Evolutionary conservation across 768 basidiomycete genomes (phyloP).

Genomic region (Trametes punicea): DNA sequence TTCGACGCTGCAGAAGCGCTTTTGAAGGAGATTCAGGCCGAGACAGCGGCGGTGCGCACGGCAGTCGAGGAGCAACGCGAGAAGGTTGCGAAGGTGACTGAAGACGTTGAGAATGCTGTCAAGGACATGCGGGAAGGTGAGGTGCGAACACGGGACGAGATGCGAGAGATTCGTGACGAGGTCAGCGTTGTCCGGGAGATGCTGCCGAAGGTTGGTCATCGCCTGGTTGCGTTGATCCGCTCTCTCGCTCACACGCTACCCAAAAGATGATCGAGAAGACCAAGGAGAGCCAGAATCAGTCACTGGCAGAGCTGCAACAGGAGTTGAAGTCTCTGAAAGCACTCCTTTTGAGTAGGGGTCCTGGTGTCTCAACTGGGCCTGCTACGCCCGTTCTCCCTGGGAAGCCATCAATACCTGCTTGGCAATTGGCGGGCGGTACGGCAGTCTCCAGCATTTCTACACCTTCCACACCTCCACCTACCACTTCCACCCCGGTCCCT

Average conservation of each 20-base stretch:
- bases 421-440: slow-evolving; percentile 66
- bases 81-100: slow-evolving; percentile 66
- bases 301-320: slow-evolving; percentile 83
- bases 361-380: slow-evolving; percentile 44
- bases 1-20: slow-evolving; percentile 87
- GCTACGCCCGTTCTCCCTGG: slow-evolving; percentile 50
- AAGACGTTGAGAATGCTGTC: slow-evolving; percentile 70
- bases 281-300: slow-evolving; percentile 79
- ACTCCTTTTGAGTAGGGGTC: slow-evolving; percentile 72
- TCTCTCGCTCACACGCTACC: not conserved
- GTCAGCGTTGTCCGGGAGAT: slow-evolving; percentile 87
- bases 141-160: slow-evolving; percentile 74
- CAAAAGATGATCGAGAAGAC: slow-evolving; percentile 91
- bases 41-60: slow-evolving; percentile 66
- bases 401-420: slow-evolving; percentile 80
- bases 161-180: slow-evolving; percentile 90
- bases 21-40: slow-evolving; percentile 74
- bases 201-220: slow-evolving; percentile 78
- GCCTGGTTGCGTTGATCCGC: not conserved
- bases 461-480: slow-evolving; percentile 17
- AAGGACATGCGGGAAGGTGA: slow-evolving; percentile 77
- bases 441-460: slow-evolving; percentile 10
- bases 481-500: slow-evolving; percentile 11
- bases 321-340: slow-evolving; percentile 95
- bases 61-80: slow-evolving; percentile 77